Conservation (phyloP, 495 filamentous ascomycete genomes). For the Podospora tetraspora region DNA sequence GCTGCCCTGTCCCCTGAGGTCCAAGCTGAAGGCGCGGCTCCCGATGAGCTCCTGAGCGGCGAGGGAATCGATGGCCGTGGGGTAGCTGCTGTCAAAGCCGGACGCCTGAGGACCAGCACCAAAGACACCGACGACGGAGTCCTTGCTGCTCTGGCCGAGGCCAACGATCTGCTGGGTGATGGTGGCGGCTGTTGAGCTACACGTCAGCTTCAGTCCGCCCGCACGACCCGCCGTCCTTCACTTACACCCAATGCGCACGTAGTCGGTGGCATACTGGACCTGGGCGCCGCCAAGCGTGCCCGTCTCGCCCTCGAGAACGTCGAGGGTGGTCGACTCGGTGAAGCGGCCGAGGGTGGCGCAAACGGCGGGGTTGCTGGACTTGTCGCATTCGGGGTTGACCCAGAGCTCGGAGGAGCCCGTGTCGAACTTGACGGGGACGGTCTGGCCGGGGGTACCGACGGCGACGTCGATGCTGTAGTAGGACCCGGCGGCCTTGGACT, state of each 20-base stretch:
- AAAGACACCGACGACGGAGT: conserved; percentile 55
- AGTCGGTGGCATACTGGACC: neutral
- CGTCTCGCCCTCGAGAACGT: conserved; percentile 17
- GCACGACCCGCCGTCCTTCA: conserved; percentile 12
- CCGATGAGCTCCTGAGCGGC: conserved; percentile 54
- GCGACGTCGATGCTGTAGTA: conserved; percentile 3
- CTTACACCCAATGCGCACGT: conserved; percentile 17
- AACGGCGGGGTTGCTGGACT: conserved; percentile 14
- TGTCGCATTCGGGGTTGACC: conserved; percentile 23
- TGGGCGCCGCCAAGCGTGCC: neutral
- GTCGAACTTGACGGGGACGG: conserved; percentile 20
- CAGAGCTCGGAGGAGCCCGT: conserved; percentile 27
- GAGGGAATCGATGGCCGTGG: conserved; percentile 59
- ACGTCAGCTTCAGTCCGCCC: neutral
- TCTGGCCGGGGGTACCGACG: conserved; percentile 24
- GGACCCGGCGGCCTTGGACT: neutral
- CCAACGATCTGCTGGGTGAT: conserved; percentile 35
- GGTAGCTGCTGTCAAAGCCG: conserved; percentile 44
- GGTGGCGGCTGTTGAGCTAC: neutral
- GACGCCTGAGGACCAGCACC: conserved; percentile 56
- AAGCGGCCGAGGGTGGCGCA: conserved; percentile 29
- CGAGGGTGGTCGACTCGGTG: conserved; percentile 14
- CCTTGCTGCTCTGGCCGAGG: conserved; percentile 18
- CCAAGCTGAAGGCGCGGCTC: conserved; percentile 64
- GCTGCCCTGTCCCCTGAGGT: conserved; percentile 43